These are phyloP conservation scores for Coprinopsis sp. DNA, from an alignment of 768 basidiomycete species.

Conservation along the genomic window DNA sequence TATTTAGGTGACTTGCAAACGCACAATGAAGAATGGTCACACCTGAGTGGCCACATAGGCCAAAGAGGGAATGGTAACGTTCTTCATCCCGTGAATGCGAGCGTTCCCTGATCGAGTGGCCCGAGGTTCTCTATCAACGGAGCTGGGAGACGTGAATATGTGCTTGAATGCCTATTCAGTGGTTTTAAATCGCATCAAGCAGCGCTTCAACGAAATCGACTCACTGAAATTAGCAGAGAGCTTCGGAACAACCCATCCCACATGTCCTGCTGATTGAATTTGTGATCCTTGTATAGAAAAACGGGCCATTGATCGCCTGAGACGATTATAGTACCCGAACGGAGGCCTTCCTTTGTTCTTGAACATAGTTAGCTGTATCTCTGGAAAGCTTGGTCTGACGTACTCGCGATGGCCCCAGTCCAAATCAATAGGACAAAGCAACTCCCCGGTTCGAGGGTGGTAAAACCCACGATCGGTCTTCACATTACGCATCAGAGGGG, in stretches of 20 bases:
- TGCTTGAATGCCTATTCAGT: constrained; percentile 3
- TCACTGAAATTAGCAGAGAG: background rate
- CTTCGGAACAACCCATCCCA: constrained; percentile 2
- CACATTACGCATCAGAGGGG: constrained; percentile 10
- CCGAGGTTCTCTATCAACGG: background rate
- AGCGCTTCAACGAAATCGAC: background rate
- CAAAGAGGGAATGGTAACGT: constrained; percentile 3
- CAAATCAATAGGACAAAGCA: constrained; percentile 1
- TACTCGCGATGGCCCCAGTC: constrained; percentile 1
- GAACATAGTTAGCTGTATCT: background rate
- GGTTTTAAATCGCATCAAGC: background rate
- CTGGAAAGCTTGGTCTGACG: background rate
- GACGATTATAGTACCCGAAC: background rate
- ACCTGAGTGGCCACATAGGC: constrained; percentile 9
- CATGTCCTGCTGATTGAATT: background rate
- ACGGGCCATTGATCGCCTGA: background rate
- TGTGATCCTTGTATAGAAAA: background rate
- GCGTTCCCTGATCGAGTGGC: constrained; percentile 2
- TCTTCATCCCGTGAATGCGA: constrained; percentile 1
- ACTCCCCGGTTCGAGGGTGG: background rate
- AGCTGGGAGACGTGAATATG: constrained; percentile 7
- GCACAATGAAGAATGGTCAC: background rate
- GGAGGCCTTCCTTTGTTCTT: background rate
- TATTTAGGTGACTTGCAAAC: background rate
- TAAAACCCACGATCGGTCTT: constrained; percentile 13